These are phyloP conservation scores for Tetramitus jugosus DNA, from an alignment of 208 protist species.

Conservation along the genomic window DNA sequence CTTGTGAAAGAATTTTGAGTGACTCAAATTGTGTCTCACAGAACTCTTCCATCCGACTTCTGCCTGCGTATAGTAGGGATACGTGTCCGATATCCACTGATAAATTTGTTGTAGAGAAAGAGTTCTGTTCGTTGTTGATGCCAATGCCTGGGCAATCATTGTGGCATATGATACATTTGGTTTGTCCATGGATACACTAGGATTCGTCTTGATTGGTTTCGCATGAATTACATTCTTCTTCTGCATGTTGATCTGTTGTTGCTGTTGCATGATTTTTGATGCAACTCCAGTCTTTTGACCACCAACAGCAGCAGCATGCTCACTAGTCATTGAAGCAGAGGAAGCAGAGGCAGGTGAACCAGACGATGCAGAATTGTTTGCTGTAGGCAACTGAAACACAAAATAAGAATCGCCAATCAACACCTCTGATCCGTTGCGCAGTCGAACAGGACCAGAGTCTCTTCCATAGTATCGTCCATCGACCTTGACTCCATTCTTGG, in stretches of 20 bases:
- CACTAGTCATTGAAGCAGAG: not conserved
- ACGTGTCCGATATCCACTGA: not conserved
- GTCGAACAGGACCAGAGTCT: not conserved
- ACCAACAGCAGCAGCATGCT: not conserved
- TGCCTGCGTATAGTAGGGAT: not conserved
- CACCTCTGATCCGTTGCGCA: not conserved
- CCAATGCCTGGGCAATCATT: slow-evolving; percentile 1
- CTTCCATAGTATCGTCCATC: not conserved
- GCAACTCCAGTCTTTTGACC: too few species aligned
- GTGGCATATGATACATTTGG: not conserved
- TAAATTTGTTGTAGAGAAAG: not conserved
- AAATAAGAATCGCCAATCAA: not conserved
- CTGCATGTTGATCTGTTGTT: too few species aligned
- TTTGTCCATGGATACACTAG: not conserved
- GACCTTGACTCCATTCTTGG: not conserved
- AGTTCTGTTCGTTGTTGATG: not conserved
- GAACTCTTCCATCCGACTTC: not conserved
- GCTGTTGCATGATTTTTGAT: too few species aligned
- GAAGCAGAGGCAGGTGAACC: not conserved
- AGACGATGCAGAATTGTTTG: too few species aligned
- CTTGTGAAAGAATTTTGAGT: not conserved
- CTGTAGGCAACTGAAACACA: not conserved
- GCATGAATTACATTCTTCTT: too few species aligned
- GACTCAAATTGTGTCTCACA: not conserved
- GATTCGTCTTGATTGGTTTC: too few species aligned